A percentile compares a stretch with the other conserved stretches of the same genome.
Conservation (phyloP, 768 basidiomycete genomes). For the Mycena olivaceomarginata region DNA sequence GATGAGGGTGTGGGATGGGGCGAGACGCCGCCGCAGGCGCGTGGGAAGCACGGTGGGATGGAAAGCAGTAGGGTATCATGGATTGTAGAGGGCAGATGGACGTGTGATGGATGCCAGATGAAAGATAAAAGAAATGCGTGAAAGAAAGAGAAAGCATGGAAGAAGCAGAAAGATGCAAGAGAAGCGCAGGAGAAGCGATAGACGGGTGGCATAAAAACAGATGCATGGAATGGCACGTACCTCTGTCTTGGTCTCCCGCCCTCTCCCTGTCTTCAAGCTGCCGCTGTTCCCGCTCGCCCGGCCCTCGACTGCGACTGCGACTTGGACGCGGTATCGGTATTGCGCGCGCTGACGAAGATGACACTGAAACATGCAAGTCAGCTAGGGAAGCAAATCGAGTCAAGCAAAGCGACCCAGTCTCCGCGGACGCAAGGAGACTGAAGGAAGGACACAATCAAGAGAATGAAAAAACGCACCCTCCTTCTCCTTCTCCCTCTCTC, state of each 20-base stretch:
- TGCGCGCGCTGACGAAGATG: not conserved
- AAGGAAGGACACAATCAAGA: too few species aligned
- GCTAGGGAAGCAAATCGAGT: too few species aligned
- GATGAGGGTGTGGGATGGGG: too few species aligned
- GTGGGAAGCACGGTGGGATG: not conserved
- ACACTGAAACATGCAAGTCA: not conserved
- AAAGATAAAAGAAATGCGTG: not conserved
- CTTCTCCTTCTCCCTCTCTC: not conserved
- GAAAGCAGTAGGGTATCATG: too few species aligned
- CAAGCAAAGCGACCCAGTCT: too few species aligned
- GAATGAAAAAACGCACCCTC: constrained; percentile 12
- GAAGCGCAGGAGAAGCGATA: too few species aligned
- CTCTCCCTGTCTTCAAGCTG: not conserved
- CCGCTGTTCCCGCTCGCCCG: not conserved
- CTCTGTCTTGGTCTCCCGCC: not conserved
- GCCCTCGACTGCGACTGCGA: constrained; percentile 2
- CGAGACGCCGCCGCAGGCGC: not conserved
- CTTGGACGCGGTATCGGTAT: not conserved
- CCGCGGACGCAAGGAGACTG: too few species aligned
- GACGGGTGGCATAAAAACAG: not conserved
- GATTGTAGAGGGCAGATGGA: not conserved
- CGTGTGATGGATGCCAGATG: not conserved
- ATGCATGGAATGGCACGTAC: not conserved
- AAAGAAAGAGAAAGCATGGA: not conserved
- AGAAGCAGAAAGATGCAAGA: too few species aligned